Base-by-base conservation (phyloP, 352 stramenopile genomes). In the Phytopythium oedochilum region DNA sequence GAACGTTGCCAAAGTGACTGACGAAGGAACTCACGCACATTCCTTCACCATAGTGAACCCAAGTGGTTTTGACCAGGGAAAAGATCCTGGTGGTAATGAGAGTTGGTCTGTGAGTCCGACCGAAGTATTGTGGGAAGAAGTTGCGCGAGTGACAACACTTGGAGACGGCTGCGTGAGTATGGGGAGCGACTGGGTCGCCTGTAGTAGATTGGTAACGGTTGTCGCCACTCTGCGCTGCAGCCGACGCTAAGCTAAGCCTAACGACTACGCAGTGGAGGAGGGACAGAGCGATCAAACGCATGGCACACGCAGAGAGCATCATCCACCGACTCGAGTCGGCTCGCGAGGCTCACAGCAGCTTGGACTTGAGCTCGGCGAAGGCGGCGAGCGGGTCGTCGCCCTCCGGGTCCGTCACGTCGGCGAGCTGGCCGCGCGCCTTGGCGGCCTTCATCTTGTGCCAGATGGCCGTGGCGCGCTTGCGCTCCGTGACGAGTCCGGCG, bases 381-480 rank as follows among this genome's bases (percentile, higher is more conserved):
- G 75, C 75, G 32, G 56, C 55, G 31, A 64, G 61, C 32, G 73
- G 73, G 43, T 85, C 69, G 46, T 85, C 71, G 23, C 66, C 69
- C 22, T 77, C 58, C 6, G 68, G 69, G 25, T 86, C 71, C 34
- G 72, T 62, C 22, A 78, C 36, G 11, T 69, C 61, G 1, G 57
- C 22, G 43, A 75, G 60, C 28, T 81, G 65, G 26, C 59, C 64
- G 47, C 67, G 66, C 39, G 50, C 59, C 32, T 75, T 73, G 12
- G 68, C 63, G 1, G 73, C 70, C 34, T 75, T 64, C 63, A 97
- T 96, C 76, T 96, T 96, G 43, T 86, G 80, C 94, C 96, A 98
- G 28, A 97, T 89, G 3, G 87, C 78, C 23, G 86, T 91, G 39
- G 92, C 96, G 51, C 94, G 84, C 77, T 99, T 98, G 44, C 95